Conservation (phyloP, 345 rosid species). For the Gossypioides kirkii region DNA sequence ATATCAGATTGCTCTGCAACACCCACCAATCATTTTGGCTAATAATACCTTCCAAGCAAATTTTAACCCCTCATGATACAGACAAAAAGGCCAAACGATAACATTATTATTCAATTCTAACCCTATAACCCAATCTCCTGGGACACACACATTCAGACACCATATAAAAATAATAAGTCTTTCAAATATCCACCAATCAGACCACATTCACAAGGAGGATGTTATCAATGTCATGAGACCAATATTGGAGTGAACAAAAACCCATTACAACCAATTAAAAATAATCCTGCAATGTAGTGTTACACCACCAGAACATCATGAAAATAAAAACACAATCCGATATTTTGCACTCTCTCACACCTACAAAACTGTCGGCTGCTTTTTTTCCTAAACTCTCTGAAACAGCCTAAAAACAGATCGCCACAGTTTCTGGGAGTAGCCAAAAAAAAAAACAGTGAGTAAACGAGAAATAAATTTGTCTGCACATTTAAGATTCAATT, state of each 20-base stretch:
- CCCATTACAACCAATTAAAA: not conserved
- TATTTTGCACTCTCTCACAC: slow-evolving; percentile 3
- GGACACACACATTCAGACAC: not conserved
- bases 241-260: not conserved
- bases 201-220: not conserved
- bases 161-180: no score
- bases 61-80: not conserved
- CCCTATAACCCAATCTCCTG: not conserved
- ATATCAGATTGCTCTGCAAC: not conserved
- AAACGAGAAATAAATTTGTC: slow-evolving; percentile 6
- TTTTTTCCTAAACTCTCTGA: slow-evolving; percentile 29
- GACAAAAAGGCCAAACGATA: not conserved
- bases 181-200: no score
- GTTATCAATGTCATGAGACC: slow-evolving; percentile 1
- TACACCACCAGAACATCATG: slow-evolving; percentile 3
- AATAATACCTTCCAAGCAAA: not conserved
- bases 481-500: slow-evolving; percentile 55
- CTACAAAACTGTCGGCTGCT: slow-evolving; percentile 51
- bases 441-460: not conserved
- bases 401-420: slow-evolving; percentile 39
- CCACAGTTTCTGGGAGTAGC: slow-evolving; percentile 9
- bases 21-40: slow-evolving; percentile 6
- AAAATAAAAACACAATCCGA: not conserved
- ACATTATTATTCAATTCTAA: not conserved
- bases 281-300: not conserved